These are phyloP conservation scores for Ramaria rubella DNA, from an alignment of 768 basidiomycete genomes.

Conservation along the genomic window DNA sequence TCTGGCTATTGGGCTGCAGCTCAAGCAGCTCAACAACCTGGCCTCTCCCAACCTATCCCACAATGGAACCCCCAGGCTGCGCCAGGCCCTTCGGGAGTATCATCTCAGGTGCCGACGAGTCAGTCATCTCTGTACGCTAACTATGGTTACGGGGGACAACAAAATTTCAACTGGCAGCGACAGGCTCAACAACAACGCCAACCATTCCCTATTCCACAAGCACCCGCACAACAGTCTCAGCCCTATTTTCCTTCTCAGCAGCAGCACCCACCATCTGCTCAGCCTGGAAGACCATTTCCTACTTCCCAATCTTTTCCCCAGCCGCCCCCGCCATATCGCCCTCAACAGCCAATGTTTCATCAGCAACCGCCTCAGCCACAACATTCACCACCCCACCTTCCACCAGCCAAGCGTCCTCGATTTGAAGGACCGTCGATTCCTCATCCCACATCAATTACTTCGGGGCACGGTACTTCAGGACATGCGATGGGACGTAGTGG, in stretches of 20 bases:
- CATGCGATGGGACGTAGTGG: slow-evolving; percentile 20
- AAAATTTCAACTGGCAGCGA: slow-evolving; percentile 40
- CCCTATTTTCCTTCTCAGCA: slow-evolving; percentile 11
- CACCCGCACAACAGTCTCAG: slow-evolving; percentile 27
- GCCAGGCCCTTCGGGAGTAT: slow-evolving; percentile 26
- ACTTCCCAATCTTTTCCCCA: slow-evolving; percentile 24
- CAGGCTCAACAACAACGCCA: slow-evolving; percentile 41
- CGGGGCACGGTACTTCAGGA: slow-evolving; percentile 19
- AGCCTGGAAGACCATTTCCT: slow-evolving; percentile 14
- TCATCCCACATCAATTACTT: slow-evolving; percentile 46
- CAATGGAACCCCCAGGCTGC: slow-evolving; percentile 60
- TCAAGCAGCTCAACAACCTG: slow-evolving; percentile 39
- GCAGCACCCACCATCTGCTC: slow-evolving; percentile 20
- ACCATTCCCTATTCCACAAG: slow-evolving; percentile 48
- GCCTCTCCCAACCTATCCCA: slow-evolving; percentile 40
- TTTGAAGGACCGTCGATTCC: slow-evolving; percentile 70
- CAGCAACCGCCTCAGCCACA: slow-evolving; percentile 47
- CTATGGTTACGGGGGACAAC: slow-evolving; percentile 80
- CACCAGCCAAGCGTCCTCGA: slow-evolving; percentile 85
- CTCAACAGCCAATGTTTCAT: slow-evolving; percentile 26
- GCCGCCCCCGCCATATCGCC: slow-evolving; percentile 29
- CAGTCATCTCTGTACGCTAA: slow-evolving; percentile 85
- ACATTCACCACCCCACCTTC: slow-evolving; percentile 61
- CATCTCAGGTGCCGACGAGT: slow-evolving; percentile 42
- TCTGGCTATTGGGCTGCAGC: slow-evolving; percentile 70